Conservation (phyloP, 148 eudicot genomes). For the Nepenthes gracilis region DNA sequence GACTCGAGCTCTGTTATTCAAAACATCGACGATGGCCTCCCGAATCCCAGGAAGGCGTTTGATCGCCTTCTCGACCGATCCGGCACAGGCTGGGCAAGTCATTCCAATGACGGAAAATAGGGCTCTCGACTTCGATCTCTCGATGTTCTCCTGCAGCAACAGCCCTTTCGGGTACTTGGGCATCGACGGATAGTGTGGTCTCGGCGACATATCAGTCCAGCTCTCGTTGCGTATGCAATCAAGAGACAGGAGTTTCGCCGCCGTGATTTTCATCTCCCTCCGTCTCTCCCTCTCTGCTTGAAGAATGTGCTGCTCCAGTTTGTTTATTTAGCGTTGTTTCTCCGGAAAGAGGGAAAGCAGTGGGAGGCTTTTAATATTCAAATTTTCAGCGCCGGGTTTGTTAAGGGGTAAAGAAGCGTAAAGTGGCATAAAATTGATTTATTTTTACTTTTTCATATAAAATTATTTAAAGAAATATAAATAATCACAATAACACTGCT, state of each 20-base stretch:
- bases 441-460: too few relatives aligned
- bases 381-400: too few relatives aligned
- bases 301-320: too few relatives aligned
- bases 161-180: slow-evolving; percentile 62
- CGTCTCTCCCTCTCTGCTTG: too few relatives aligned
- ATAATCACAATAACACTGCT: too few relatives aligned
- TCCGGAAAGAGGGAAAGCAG: too few relatives aligned
- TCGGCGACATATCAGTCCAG: slow-evolving; percentile 23
- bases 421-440: too few relatives aligned
- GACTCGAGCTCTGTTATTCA: slow-evolving; percentile 65
- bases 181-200: slow-evolving; percentile 78
- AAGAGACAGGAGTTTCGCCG: not conserved
- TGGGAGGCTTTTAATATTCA: too few relatives aligned
- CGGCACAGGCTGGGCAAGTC: slow-evolving; percentile 87
- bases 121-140: slow-evolving; percentile 37
- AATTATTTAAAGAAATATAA: too few relatives aligned
- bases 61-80: slow-evolving; percentile 69
- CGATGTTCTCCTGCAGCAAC: slow-evolving; percentile 15
- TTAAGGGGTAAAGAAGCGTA: too few relatives aligned
- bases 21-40: slow-evolving; percentile 62
- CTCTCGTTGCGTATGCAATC: not conserved
- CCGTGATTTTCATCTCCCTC: not conserved
- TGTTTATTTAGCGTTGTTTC: too few relatives aligned
- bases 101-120: slow-evolving; percentile 61
- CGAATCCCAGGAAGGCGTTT: slow-evolving; percentile 69